Conservation (phyloP, 2,329 filamentous ascomycete species). For the Colletotrichum sp. region DNA sequence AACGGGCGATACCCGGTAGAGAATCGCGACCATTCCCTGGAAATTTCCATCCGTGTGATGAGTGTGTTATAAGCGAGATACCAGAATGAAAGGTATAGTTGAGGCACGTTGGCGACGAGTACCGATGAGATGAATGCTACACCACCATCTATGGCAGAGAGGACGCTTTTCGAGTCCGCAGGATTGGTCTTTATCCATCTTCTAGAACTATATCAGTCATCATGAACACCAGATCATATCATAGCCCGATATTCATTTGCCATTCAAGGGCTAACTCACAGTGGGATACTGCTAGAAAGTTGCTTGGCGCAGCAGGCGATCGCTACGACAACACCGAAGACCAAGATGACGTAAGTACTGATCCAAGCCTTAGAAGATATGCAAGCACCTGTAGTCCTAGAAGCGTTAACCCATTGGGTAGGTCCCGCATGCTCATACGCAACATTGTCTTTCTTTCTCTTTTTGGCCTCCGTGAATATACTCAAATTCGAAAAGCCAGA, state of each 20-base stretch:
- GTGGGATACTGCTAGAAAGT: not conserved
- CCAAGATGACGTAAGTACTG: not conserved
- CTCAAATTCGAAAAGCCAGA: too few relatives aligned
- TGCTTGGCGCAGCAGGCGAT: not conserved
- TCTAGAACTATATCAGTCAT: not conserved
- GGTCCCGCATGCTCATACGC: not conserved
- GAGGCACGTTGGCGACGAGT: not conserved
- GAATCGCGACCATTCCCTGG: not conserved
- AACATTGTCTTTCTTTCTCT: not conserved
- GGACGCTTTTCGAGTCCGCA: not conserved
- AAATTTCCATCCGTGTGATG: not conserved
- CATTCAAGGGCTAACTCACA: not conserved
- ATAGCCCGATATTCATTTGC: too few relatives aligned
- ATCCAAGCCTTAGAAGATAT: not conserved
- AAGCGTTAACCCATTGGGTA: not conserved
- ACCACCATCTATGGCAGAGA: not conserved
- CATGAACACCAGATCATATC: too few relatives aligned
- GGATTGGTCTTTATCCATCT: not conserved
- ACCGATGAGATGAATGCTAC: not conserved
- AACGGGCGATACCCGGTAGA: not conserved
- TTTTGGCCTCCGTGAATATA: not conserved
- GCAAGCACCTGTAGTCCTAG: not conserved
- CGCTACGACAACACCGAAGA: not conserved
- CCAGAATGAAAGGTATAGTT: not conserved
- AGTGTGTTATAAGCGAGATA: not conserved